These are phyloP conservation scores for Neonectria neomacrospora DNA, from an alignment of 2,329 filamentous ascomycete genomes.

Conservation along the genomic window DNA sequence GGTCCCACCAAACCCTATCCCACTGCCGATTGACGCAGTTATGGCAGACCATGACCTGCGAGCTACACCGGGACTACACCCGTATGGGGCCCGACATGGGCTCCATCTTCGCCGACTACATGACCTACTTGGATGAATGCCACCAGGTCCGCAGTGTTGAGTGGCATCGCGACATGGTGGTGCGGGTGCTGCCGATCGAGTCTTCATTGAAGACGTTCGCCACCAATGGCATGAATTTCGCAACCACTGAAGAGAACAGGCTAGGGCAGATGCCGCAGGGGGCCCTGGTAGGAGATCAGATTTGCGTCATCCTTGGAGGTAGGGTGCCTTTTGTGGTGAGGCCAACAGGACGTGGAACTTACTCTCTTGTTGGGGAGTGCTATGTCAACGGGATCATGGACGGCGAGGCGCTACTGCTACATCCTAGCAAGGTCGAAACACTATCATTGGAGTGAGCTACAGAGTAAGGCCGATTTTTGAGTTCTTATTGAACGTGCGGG, in stretches of 20 bases:
- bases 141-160: background rate
- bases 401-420: background rate
- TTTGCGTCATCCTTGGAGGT: background rate
- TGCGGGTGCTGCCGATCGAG: background rate
- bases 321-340: background rate
- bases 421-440: background rate
- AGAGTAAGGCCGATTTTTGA: too few species aligned
- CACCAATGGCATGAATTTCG: background rate
- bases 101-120: background rate
- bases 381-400: background rate
- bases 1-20: background rate
- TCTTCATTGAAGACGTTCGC: background rate
- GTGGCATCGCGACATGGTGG: background rate
- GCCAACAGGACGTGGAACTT: background rate
- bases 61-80: background rate
- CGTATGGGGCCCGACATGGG: background rate
- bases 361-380: background rate
- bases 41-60: background rate
- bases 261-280: background rate
- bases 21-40: background rate
- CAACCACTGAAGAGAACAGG: background rate
- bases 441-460: background rate
- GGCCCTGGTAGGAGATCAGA: background rate
- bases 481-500: too few species aligned
- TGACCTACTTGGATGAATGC: background rate